Conservation (phyloP, 257 asterid species). For the Solanum dulcamara region DNA sequence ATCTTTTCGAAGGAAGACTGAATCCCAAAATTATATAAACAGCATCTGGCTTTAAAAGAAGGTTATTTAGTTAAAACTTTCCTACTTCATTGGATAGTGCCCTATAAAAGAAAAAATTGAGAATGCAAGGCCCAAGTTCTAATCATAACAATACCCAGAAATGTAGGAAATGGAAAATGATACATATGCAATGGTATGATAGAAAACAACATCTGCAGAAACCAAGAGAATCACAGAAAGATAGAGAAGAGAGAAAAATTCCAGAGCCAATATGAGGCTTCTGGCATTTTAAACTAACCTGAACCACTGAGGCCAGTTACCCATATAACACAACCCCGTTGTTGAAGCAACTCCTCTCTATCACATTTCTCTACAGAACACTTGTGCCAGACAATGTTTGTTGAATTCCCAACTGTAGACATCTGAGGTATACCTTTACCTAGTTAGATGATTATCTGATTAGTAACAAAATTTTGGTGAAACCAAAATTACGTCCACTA, state of each 20-base stretch:
- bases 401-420: constrained; percentile 62
- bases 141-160: neutral
- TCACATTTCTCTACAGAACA: constrained; percentile 74
- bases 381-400: constrained; percentile 88
- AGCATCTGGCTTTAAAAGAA: neutral
- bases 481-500: neutral
- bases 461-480: neutral
- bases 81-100: neutral
- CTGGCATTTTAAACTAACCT: constrained; percentile 38
- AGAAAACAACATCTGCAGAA: neutral
- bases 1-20: neutral
- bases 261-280: neutral
- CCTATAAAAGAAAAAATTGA: neutral
- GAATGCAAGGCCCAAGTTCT: neutral
- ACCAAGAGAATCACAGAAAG: neutral
- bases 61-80: neutral
- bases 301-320: constrained; percentile 99
- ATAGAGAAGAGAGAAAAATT: neutral
- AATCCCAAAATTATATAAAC: neutral
- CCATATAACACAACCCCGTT: constrained; percentile 97
- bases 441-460: constrained; percentile 7
- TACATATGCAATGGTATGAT: neutral
- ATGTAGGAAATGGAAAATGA: neutral
- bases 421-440: constrained; percentile 32
- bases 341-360: constrained; percentile 80